Evolutionary conservation across 2,329 filamentous ascomycete genomes (phyloP).

Genomic region (Cadophora malorum): DNA sequence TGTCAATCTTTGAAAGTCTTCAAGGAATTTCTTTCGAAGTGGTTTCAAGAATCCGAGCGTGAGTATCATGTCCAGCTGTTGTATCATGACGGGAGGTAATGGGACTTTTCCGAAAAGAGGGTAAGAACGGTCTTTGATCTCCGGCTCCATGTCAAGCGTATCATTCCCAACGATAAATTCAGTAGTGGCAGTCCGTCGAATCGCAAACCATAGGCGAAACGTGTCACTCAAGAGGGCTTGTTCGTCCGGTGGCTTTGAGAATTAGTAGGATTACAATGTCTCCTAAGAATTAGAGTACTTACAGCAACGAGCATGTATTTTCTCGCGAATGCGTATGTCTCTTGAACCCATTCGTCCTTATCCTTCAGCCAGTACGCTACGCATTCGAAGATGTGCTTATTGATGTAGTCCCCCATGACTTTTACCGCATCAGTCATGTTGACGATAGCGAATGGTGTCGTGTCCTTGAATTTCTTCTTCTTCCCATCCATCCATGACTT

Average conservation of each 20-base stretch:
- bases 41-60: constrained; percentile 18
- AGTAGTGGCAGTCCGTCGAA: neutral
- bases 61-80: constrained; percentile 25
- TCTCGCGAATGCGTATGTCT: neutral
- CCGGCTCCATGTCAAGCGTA: neutral
- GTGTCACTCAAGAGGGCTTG: neutral
- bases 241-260: neutral
- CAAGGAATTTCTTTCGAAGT: constrained; percentile 26
- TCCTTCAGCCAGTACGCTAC: neutral
- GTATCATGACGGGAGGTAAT: constrained; percentile 23
- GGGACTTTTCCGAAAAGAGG: constrained; percentile 24
- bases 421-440: neutral
- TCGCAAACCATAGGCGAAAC: neutral
- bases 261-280: neutral
- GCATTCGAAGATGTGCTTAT: neutral
- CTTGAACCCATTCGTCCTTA: neutral
- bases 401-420: neutral
- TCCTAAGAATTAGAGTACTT: neutral
- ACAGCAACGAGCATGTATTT: neutral
- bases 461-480: neutral
- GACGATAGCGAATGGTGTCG: neutral
- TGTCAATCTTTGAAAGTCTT: constrained; percentile 20
- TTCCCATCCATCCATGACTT: neutral
- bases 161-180: neutral
- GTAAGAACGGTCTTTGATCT: constrained; percentile 20